These are phyloP conservation scores for Ziziphus jujuba DNA, from an alignment of 306 rosid species.

Conservation along the genomic window DNA sequence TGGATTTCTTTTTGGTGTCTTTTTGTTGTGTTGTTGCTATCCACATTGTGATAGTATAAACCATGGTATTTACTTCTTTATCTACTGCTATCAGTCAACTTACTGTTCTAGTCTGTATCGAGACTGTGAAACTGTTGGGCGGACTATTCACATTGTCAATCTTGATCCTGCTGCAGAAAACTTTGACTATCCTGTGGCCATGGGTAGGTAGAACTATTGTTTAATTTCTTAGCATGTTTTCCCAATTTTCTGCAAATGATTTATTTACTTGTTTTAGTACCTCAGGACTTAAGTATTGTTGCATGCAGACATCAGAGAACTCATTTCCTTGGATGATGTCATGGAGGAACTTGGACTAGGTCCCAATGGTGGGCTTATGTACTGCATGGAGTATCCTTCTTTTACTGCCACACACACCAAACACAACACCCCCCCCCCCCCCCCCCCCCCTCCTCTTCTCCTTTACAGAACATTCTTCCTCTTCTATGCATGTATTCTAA, in stretches of 20 bases:
- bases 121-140: slow-evolving; percentile 51
- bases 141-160: slow-evolving; percentile 63
- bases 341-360: slow-evolving; percentile 97
- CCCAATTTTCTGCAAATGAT: background rate
- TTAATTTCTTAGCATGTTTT: background rate
- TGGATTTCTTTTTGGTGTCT: background rate
- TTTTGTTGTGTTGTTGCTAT: background rate
- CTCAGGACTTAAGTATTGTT: slow-evolving; percentile 7
- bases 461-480: background rate
- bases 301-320: slow-evolving; percentile 83
- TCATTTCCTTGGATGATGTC: slow-evolving; percentile 86
- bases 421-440: too few species aligned
- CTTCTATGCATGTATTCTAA: background rate
- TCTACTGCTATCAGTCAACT: slow-evolving; percentile 51
- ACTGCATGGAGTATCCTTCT: slow-evolving; percentile 99
- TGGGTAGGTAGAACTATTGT: slow-evolving; percentile 44
- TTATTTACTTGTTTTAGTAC: background rate
- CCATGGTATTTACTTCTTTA: slow-evolving; percentile 1
- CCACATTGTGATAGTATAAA: background rate
- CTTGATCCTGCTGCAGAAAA: slow-evolving; percentile 97
- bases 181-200: slow-evolving; percentile 91
- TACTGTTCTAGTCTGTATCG: slow-evolving; percentile 79
- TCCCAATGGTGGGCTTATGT: slow-evolving; percentile 91
- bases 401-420: too few species aligned
- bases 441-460: too few species aligned